A percentile compares a stretch with the other conserved stretches of the same genome.
These are phyloP conservation scores for Delitschia confertaspora DNA, from an alignment of 495 filamentous ascomycete genomes.

Conservation along the genomic window DNA sequence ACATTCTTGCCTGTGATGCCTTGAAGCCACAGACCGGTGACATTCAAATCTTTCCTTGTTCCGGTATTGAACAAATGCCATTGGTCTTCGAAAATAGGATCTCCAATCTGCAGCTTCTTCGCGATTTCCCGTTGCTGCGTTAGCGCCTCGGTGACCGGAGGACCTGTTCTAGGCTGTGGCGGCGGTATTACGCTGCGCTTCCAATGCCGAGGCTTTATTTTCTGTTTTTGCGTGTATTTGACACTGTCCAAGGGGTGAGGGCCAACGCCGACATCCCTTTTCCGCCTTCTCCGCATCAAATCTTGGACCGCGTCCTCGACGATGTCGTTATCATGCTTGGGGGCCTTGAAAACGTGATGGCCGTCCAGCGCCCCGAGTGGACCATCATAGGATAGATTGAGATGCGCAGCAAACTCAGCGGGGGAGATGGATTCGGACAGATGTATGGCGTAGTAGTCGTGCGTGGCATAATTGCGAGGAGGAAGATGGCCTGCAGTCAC, in stretches of 20 bases:
- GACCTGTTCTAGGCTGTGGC: constrained; percentile 2
- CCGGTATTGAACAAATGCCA: constrained; percentile 89
- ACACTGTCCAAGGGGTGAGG: constrained; percentile 62
- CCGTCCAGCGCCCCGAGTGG: constrained; percentile 67
- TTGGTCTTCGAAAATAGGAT: constrained; percentile 87
- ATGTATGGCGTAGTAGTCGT: constrained; percentile 87
- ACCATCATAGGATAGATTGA: constrained; percentile 79
- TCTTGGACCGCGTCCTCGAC: constrained; percentile 51
- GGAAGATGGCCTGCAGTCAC: constrained; percentile 14
- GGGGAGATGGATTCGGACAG: constrained; percentile 59
- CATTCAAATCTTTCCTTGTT: constrained; percentile 90
- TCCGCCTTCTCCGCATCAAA: constrained; percentile 50
- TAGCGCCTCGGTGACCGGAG: constrained; percentile 39
- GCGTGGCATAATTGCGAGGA: constrained; percentile 52
- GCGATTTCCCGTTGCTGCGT: constrained; percentile 53
- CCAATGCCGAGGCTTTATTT: constrained; percentile 58
- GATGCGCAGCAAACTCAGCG: constrained; percentile 55
- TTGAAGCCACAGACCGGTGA: constrained; percentile 81
- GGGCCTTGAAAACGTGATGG: constrained; percentile 77
- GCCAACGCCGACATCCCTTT: constrained; percentile 43
- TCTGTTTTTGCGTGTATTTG: constrained; percentile 74
- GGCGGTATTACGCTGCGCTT: constrained; percentile 57
- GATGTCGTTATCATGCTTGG: constrained; percentile 54
- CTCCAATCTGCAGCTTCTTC: constrained; percentile 58
- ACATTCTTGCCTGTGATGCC: constrained; percentile 88